Conservation (phyloP, 1,139 yeast species). For the Hyphopichia fennica region DNA sequence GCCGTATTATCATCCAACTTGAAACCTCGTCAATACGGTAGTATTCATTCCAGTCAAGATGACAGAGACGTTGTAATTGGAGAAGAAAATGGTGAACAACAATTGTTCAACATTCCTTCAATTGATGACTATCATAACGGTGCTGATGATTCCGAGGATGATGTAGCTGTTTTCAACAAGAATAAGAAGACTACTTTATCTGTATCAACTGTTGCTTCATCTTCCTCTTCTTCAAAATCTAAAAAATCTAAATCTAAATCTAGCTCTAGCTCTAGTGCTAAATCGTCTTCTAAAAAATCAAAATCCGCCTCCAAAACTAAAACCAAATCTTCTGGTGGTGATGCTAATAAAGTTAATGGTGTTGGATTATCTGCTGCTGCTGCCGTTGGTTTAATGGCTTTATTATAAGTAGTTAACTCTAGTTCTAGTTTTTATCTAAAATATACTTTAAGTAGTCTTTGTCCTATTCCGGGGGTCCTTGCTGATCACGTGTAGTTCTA, state of each 20-base stretch:
- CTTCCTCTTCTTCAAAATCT: slow-evolving; percentile 1
- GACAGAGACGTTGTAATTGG: background rate
- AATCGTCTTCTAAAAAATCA: slow-evolving; percentile 1
- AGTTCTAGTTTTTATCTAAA: too few relatives aligned
- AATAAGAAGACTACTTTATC: background rate
- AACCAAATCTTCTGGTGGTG: slow-evolving; percentile 9
- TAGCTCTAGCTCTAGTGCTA: too few relatives aligned
- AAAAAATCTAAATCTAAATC: background rate
- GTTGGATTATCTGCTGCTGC: slow-evolving; percentile 14
- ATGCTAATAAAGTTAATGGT: slow-evolving; percentile 15
- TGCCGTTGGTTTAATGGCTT: slow-evolving; percentile 14
- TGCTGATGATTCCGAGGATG: background rate
- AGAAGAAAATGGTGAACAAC: background rate
- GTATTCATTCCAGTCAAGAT: background rate
- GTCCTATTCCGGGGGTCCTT: too few relatives aligned
- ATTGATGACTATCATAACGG: slow-evolving; percentile 1
- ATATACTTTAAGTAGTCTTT: too few relatives aligned
- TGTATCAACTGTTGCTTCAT: background rate
- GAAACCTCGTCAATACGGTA: background rate
- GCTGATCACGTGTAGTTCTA: too few relatives aligned
- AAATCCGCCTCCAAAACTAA: slow-evolving; percentile 8
- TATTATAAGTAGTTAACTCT: slow-evolving; percentile 10
- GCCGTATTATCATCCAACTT: background rate
- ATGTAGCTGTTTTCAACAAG: background rate
- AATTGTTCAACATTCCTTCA: background rate